A percentile compares a stretch with the other conserved stretches of the same genome.
phyloP scores from a whole-genome alignment of 176 grass and related monocot genomes.

The Oryza longistaminata region DNA sequence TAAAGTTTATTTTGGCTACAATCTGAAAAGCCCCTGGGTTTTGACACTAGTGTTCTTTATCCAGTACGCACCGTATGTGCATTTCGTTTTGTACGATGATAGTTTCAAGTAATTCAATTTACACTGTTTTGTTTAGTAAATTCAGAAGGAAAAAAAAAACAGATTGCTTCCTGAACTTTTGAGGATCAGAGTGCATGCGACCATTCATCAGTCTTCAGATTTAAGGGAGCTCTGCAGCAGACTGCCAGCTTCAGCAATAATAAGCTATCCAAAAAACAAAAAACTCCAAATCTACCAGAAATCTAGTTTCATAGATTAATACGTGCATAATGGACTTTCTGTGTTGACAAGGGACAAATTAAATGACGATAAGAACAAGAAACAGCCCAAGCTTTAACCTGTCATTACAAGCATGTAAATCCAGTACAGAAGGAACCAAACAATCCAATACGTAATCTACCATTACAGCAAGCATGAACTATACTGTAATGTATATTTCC shows the following conservation, averaged over 20 bases:
- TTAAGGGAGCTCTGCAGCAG: neutral
- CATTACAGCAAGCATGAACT: constrained; percentile 2
- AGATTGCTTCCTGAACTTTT: too few relatives aligned
- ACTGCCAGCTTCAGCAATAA: neutral
- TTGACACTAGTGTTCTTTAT: neutral
- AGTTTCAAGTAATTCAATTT: too few relatives aligned
- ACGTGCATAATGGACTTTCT: neutral
- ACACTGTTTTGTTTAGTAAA: too few relatives aligned
- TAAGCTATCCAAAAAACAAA: too few relatives aligned
- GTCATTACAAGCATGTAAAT: neutral
- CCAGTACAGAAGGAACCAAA: constrained; percentile 18
- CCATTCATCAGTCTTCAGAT: too few relatives aligned
- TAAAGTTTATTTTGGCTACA: too few relatives aligned
- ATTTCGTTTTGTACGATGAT: neutral
- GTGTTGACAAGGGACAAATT: neutral
- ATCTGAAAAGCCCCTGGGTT: too few relatives aligned
- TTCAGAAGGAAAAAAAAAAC: too few relatives aligned
- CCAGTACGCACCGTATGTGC: neutral
- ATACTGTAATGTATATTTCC: neutral
- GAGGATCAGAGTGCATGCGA: too few relatives aligned
- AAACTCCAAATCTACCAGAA: neutral
- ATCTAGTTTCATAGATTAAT: neutral
- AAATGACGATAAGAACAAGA: neutral
- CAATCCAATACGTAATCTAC: constrained; percentile 14
- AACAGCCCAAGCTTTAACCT: neutral